Percentiles rank a stretch among this genome's conserved stretches.
These are phyloP conservation scores for Hemileia vastatrix DNA, from an alignment of 1,284 basidiomycete species.

Conservation along the genomic window DNA sequence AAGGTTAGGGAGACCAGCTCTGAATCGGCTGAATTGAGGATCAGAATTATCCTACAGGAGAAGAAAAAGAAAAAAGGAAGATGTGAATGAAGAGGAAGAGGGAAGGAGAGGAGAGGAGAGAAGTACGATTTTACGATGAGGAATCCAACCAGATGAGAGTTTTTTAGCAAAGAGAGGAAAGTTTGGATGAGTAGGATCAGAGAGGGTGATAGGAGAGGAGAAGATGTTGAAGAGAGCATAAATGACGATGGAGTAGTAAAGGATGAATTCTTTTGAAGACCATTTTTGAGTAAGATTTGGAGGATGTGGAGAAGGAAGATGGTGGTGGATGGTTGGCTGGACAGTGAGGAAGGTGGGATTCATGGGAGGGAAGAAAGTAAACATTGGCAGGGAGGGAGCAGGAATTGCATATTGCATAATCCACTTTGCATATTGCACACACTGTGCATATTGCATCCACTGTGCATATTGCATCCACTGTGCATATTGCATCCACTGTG, in stretches of 20 bases:
- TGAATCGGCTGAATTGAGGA: conserved; percentile 46
- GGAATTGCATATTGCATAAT: neutral
- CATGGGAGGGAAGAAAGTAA: neutral
- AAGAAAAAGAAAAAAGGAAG: neutral
- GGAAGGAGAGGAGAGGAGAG: neutral
- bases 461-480: too few species aligned
- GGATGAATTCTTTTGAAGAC: conserved; percentile 3
- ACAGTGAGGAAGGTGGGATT: conserved; percentile 9
- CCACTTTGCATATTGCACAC: too few species aligned
- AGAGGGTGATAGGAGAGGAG: neutral
- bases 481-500: too few species aligned
- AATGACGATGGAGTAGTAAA: conserved; percentile 8
- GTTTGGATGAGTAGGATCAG: conserved; percentile 55
- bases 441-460: too few species aligned
- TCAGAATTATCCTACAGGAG: conserved; percentile 45
- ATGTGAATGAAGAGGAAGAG: neutral
- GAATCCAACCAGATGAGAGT: conserved; percentile 54
- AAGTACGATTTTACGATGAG: conserved; percentile 47
- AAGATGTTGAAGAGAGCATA: conserved; percentile 2
- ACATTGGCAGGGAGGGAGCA: neutral
- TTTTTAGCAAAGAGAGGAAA: conserved; percentile 55
- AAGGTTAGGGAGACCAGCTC: conserved; percentile 40
- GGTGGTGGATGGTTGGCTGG: neutral
- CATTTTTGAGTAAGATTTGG: neutral
- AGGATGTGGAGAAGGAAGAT: neutral